Base-by-base conservation (phyloP, 2,329 filamentous ascomycete genomes). In the Diplodia intermedia region DNA sequence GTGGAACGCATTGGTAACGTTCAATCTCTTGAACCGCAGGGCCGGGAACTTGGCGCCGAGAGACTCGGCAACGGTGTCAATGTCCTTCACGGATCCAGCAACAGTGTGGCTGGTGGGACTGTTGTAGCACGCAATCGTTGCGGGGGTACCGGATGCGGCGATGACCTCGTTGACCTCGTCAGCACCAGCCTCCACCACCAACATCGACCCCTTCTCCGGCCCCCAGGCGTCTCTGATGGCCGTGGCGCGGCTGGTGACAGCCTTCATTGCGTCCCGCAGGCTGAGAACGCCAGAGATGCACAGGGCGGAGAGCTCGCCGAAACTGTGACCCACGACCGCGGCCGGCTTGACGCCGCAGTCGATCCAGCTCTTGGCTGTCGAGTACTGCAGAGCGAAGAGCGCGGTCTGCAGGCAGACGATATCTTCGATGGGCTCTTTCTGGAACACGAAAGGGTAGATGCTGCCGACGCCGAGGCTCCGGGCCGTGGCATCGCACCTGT, bases 331-430 rank as follows among this genome's bases (percentile, higher is more conserved):
- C 70, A 73, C 36, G 40, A 70, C 43, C 4, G 70, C 69, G 7
- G 57, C 57, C 3, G 65, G 33, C 18, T 66, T n/a, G 0, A 74
- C 31, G 4, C 71, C 73, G 26, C 62, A 70, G 1, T 72, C 71
- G 1, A 76, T 73, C 75, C 75, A 78, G 4, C 70, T 65, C 38
- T 67, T 72, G 1, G 77, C 77, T 1, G 71, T 69, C 15, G 73
- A 68, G 66, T 76, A 77, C 67, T 80, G 76, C 2, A 79, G 12
- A 3, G 76, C 70, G 57, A 80, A 78, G 12, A 75, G 70, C 3
- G 72, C 71, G 14, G 71, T 71, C 23, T 80, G 78, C 0, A 74
- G 69, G 9, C 69, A 52, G 12, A 76, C 70, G 1, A 75, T 66
- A 33, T 74, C 69, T 0, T 67, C 33, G 14, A 72, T 66, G 8